Evolutionary conservation across 176 grass and related monocot genomes (phyloP), one percentile per base, ranked within the genome.

Genomic region (Oryza coarctata): DNA sequence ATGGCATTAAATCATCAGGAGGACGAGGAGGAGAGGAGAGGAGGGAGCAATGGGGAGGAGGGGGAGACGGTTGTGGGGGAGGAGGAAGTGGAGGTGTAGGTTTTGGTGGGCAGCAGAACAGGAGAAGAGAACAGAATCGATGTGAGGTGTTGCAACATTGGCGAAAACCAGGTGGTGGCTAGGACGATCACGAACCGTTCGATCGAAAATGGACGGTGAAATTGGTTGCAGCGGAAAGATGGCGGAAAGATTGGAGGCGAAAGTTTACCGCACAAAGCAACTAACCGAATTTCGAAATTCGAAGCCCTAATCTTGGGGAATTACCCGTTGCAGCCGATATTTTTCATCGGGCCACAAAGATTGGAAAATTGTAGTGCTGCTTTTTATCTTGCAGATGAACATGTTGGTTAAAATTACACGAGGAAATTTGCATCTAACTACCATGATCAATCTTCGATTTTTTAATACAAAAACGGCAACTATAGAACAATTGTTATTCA

Each of bases 61-160:
- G 25, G 45, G 63, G 83, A 67, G 82, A 74, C 39, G 50, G 70
- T 17, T 44, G 79, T 1, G 75, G 67, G 80, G 26, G 71, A 32
- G 67, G 77, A 58, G 80, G 85, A 49, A n/a, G n/a, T n/a, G 69
- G 65, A 55, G 57, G 23, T 75, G 88, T 41, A 62, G 89, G 76
- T 84, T 76, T 33, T 60, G 55, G 55, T 52, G 49, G 17, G 47
- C 15, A 50, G 74, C 39, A 55, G 41, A 72, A 39, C 57, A 45
- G 32, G 31, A 58, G 71, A 35, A 39, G 55, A 34, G 49, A 78
- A 73, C 71, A 20, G 61, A 81, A 70, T 74, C 61, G 88, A 60
- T 82, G 85, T 27, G 75, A 86, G 79, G 60, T 64, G 73, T 38
- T 79, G 75, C 63, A 64, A 75, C 23, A 71, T 38, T 58, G 61